Percentiles rank a stretch among this genome's conserved stretches.
Evolutionary conservation across 225 moss, liverwort and hornwort species (phyloP).

Genomic region (Physcomitrellopsis africana): DNA sequence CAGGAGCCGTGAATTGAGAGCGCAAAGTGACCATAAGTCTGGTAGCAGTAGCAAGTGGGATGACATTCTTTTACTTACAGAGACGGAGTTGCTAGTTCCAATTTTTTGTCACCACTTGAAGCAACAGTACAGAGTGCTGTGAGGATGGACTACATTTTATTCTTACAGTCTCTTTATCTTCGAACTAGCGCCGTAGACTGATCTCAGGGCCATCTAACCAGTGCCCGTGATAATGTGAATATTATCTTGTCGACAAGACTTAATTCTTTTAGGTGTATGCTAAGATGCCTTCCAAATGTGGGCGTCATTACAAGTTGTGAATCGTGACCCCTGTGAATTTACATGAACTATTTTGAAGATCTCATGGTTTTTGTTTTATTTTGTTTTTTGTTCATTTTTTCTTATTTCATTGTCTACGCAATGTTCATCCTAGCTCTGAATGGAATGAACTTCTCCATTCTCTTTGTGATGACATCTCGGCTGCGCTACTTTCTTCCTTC

Average conservation of each 20-base stretch:
- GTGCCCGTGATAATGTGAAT: conserved; percentile 31
- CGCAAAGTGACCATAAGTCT: conserved; percentile 21
- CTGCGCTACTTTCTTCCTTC: too few species aligned
- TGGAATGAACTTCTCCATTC: too few species aligned
- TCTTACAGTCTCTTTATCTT: conserved; percentile 26
- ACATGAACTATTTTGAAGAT: background rate
- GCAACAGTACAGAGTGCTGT: conserved; percentile 11
- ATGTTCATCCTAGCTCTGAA: too few species aligned
- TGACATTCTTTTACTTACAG: conserved; percentile 49
- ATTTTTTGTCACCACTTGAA: conserved; percentile 42
- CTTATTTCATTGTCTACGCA: too few species aligned
- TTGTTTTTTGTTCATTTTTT: too few species aligned
- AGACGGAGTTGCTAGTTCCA: conserved; percentile 46
- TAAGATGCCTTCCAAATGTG: conserved; percentile 10
- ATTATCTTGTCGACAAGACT: conserved; percentile 27
- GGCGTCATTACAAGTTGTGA: background rate
- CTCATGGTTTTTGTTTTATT: too few species aligned
- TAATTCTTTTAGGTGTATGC: conserved; percentile 16
- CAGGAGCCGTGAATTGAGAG: conserved; percentile 31
- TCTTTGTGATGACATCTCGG: too few species aligned
- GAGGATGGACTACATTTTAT: background rate
- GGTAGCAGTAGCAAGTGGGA: conserved; percentile 48
- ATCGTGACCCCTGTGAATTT: background rate
- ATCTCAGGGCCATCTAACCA: conserved; percentile 24
- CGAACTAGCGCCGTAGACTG: background rate